phyloP scores from a whole-genome alignment of 352 stramenopile species.

The Globisporangium nodosum region DNA sequence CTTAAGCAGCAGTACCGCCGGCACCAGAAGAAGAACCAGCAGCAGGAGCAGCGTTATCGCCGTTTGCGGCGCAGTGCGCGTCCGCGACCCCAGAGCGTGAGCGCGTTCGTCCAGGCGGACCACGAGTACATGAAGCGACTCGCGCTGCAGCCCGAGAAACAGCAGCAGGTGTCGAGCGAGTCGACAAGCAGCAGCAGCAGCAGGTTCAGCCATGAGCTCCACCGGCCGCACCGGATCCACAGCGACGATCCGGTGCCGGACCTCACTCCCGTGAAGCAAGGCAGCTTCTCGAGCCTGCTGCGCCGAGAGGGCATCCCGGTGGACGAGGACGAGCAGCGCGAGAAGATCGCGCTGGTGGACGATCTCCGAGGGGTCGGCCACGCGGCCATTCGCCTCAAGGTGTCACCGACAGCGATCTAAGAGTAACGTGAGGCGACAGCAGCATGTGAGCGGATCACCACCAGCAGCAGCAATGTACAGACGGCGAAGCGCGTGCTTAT shows the following conservation, averaged over 20 bases:
- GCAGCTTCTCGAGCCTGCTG: conserved; percentile 39
- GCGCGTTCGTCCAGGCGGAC: conserved; percentile 37
- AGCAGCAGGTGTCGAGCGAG: neutral
- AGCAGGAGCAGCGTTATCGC: conserved; percentile 5
- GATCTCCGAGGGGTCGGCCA: conserved; percentile 34
- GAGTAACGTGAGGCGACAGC: neutral
- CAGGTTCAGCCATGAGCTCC: neutral
- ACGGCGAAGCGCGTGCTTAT: too few species aligned
- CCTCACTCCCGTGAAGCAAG: conserved; percentile 32
- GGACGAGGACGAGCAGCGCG: conserved; percentile 36
- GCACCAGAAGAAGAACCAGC: conserved; percentile 1
- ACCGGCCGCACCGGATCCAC: neutral
- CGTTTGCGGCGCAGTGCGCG: conserved; percentile 12
- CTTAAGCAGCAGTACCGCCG: neutral
- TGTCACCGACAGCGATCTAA: conserved; percentile 4
- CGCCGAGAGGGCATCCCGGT: conserved; percentile 38
- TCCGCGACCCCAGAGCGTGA: conserved; percentile 9
- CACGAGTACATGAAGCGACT: conserved; percentile 41
- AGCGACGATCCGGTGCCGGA: conserved; percentile 14
- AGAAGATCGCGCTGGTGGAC: conserved; percentile 24
- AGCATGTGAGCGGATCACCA: neutral
- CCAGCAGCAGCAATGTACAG: neutral
- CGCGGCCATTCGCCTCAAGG: conserved; percentile 12
- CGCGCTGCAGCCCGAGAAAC: conserved; percentile 6
- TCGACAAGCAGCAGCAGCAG: neutral